Percentiles rank a stretch among this genome's conserved stretches.
Conservation (phyloP, 23 red algal genomes). For the Agarophyton chilense region DNA sequence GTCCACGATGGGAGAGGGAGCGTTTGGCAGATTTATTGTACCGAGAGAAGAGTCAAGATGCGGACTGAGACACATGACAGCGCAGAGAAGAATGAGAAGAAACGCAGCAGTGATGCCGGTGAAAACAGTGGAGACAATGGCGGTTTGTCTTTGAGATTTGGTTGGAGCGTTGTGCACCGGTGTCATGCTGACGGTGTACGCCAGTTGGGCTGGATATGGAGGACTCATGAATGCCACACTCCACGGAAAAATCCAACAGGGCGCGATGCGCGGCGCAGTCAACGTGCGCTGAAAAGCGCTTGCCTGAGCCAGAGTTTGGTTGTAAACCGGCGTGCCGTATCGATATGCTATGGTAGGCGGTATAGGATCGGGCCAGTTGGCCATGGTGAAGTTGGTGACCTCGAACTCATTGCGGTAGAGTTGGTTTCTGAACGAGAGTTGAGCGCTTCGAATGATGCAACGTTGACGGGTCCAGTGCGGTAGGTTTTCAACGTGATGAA, state of each 20-base stretch:
- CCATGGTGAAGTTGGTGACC: not conserved
- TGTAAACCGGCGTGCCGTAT: constrained; percentile 23
- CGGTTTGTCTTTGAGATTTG: constrained; percentile 9
- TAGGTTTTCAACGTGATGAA: not conserved
- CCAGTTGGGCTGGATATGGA: not conserved
- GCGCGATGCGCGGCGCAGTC: not conserved
- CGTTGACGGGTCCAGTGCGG: not conserved
- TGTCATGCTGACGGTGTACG: not conserved
- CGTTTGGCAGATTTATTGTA: not conserved
- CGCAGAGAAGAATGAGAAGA: constrained; percentile 20
- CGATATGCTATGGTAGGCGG: not conserved
- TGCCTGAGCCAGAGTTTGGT: not conserved
- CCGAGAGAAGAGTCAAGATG: not conserved
- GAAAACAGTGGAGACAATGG: not conserved
- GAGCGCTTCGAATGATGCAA: not conserved
- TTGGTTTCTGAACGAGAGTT: not conserved
- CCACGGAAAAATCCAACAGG: not conserved
- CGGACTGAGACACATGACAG: not conserved
- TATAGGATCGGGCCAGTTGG: not conserved
- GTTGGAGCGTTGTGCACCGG: constrained; percentile 4
- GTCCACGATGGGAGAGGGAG: not conserved
- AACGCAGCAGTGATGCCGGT: not conserved
- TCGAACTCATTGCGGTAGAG: not conserved
- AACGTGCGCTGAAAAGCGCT: not conserved
- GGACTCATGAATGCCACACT: not conserved